Percentiles rank a stretch among this genome's conserved stretches.
phyloP scores from a whole-genome alignment of 805 yeast species.

The Nakazawaea ambrosiae region DNA sequence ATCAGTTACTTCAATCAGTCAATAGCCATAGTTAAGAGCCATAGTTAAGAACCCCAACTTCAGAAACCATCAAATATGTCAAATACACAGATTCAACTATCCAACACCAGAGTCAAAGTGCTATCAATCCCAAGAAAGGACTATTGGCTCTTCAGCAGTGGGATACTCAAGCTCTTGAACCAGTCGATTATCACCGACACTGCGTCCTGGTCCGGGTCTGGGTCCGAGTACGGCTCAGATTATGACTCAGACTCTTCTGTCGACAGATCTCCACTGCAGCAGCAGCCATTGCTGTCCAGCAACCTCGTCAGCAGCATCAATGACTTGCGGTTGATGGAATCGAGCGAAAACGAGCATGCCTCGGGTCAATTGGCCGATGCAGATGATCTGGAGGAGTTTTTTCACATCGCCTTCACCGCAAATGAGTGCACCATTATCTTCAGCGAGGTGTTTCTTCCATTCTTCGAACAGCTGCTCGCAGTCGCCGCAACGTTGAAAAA shows the following conservation, averaged over 20 bases:
- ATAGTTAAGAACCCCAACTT: too few relatives aligned
- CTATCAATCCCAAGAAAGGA: conserved; percentile 45
- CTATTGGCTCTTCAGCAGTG: conserved; percentile 47
- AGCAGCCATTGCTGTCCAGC: neutral
- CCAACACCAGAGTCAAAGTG: conserved; percentile 37
- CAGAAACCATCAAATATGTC: too few relatives aligned
- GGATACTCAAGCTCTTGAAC: conserved; percentile 41
- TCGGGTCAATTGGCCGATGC: conserved; percentile 7
- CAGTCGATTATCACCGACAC: conserved; percentile 23
- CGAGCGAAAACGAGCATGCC: neutral
- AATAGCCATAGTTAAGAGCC: too few relatives aligned
- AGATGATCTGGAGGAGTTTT: conserved; percentile 24
- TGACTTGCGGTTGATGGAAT: conserved; percentile 1
- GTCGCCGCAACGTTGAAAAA: conserved; percentile 26
- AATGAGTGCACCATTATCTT: conserved; percentile 58
- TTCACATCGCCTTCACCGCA: conserved; percentile 57
- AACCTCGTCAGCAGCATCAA: conserved; percentile 3
- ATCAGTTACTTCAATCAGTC: too few relatives aligned
- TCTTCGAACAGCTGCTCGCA: conserved; percentile 33
- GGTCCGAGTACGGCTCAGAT: conserved; percentile 11
- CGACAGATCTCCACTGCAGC: too few relatives aligned
- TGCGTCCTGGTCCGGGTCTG: conserved; percentile 16
- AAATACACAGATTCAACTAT: conserved; percentile 45
- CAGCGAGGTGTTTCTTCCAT: conserved; percentile 29
- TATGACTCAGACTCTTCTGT: too few relatives aligned